A percentile compares a stretch with the other conserved stretches of the same genome.
These are phyloP conservation scores for Tylopilus felleus DNA, from an alignment of 768 basidiomycete genomes.

Conservation along the genomic window DNA sequence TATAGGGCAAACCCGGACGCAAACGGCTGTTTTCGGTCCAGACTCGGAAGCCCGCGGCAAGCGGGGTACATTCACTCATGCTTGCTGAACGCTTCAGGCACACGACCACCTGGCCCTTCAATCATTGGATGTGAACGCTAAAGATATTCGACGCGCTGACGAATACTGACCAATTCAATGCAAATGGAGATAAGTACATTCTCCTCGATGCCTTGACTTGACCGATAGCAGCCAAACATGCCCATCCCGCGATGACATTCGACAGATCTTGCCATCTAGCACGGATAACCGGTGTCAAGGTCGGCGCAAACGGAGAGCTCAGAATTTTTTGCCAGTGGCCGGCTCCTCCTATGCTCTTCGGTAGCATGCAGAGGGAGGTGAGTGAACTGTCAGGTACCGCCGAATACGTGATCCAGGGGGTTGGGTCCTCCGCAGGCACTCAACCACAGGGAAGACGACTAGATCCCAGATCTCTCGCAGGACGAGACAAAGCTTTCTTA, in stretches of 20 bases:
- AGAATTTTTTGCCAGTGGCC: too few relatives aligned
- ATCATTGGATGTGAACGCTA: neutral
- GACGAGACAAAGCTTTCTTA: too few relatives aligned
- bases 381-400: too few relatives aligned
- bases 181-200: neutral
- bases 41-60: neutral
- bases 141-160: neutral
- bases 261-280: conserved; percentile 1
- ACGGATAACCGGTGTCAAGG: too few relatives aligned
- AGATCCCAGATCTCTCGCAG: too few relatives aligned
- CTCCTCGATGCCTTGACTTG: neutral
- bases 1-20: neutral
- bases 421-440: too few relatives aligned
- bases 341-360: too few relatives aligned
- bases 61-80: neutral
- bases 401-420: too few relatives aligned
- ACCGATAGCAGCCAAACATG: too few relatives aligned
- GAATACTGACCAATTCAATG: neutral
- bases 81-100: neutral
- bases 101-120: neutral
- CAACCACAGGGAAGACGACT: too few relatives aligned
- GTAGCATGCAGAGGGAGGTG: too few relatives aligned
- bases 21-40: neutral
- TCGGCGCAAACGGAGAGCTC: too few relatives aligned
- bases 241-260: neutral